Conservation (phyloP, 2,329 filamentous ascomycete species). For the Rhynchosporium agropyri region DNA sequence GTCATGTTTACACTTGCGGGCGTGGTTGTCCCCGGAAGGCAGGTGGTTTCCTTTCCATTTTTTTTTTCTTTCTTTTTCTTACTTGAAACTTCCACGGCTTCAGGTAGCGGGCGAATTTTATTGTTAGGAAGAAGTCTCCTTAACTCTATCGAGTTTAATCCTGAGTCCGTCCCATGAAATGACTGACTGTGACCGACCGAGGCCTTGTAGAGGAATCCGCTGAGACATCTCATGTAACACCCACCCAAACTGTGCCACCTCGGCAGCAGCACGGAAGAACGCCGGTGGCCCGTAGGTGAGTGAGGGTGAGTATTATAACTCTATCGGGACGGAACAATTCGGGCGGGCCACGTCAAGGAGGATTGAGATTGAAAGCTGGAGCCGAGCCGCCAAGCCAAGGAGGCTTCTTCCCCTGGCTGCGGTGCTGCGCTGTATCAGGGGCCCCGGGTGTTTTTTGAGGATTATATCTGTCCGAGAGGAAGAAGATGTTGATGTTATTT, state of each 20-base stretch:
- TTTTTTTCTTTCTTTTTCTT: not conserved
- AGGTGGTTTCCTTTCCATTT: not conserved
- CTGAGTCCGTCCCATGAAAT: no score
- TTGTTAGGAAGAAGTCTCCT: no score
- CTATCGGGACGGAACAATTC: not conserved
- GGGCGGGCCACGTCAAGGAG: slow-evolving; percentile 12
- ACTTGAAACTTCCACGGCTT: not conserved
- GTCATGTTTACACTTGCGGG: slow-evolving; percentile 11
- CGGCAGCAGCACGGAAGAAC: not conserved
- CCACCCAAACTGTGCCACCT: slow-evolving; percentile 2
- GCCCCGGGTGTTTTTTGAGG: not conserved
- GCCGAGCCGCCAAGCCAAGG: slow-evolving; percentile 3
- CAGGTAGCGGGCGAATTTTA: no score
- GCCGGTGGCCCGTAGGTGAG: not conserved
- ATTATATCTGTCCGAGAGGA: no score
- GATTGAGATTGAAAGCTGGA: slow-evolving; percentile 3
- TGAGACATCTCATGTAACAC: not conserved
- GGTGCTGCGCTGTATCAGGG: slow-evolving; percentile 8
- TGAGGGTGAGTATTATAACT: not conserved
- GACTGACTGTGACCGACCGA: no score
- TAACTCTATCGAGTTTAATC: no score
- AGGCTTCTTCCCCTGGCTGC: not conserved
- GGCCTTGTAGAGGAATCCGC: no score
- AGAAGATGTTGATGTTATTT: not conserved
- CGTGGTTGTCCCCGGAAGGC: not conserved